Base-by-base conservation (phyloP, 257 asterid genomes). In the Lycium barbarum region DNA sequence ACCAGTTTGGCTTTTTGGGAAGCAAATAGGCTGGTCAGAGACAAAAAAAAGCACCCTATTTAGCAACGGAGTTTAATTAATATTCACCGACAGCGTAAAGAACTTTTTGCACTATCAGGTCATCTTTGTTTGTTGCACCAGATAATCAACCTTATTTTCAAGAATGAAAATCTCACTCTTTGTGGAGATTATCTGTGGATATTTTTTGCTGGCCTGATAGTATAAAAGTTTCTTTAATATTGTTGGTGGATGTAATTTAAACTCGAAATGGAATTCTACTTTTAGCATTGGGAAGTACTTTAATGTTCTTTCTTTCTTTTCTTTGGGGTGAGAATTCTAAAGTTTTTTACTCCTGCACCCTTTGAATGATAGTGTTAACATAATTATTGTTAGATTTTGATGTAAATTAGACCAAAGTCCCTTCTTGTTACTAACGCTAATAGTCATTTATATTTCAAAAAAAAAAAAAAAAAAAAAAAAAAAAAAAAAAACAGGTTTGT, bases 1-100 rank as follows among this genome's bases (percentile, higher is more conserved):
- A 3, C 82, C 82, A 3, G 14, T 76, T 76, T 49, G 38, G 82
- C 82, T 76, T 51, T 76, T 76, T 76, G 82, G 82, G 59, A 33
- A 22, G 82, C 63, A 76, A 53, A 76, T 76, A 13, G 82, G 82
- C 36, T 20, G 61, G 43, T 2, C 12, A 1, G 18, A 20, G 11
- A 6, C 11, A 2, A 47, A 20, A 2, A 20, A 3, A 5, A 3
- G 0, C 15, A 20, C 62, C 20, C 62, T 57, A 14, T 54, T 57
- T 57, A 57, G 62, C 62, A 43, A 72, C 15, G 78, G n/a, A 36
- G 51, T 8, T 38, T 38, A 68, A 38, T 17, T 36, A 36, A 68
- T 68, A 18, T 38, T 1, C 26, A 9, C 5, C 1, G 14, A 36
- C 0, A 15, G 13, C 5, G 1, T 7, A 68, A 68, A 68, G 14